Percentiles rank a stretch among this genome's conserved stretches.
These are phyloP conservation scores for Hericium erinaceus DNA, from an alignment of 768 basidiomycete species.

Conservation along the genomic window DNA sequence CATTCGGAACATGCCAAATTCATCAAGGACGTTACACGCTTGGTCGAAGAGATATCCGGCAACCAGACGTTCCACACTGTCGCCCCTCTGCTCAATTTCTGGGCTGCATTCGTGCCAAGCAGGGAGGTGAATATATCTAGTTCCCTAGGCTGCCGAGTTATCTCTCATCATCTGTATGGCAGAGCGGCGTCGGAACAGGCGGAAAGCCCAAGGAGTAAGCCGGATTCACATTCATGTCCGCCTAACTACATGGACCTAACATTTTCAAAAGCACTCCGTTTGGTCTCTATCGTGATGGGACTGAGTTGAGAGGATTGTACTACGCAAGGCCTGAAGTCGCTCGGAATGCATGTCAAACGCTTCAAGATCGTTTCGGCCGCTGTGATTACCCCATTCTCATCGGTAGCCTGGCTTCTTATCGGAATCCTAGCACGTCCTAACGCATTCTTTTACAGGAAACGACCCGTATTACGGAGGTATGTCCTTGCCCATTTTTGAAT, in stretches of 20 bases:
- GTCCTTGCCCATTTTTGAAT: conserved; percentile 8
- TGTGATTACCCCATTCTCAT: conserved; percentile 73
- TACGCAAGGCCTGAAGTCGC: conserved; percentile 61
- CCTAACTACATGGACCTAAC: not conserved
- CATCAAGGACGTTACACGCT: conserved; percentile 50
- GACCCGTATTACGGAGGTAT: conserved; percentile 73
- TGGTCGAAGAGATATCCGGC: conserved; percentile 59
- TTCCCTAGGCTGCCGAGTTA: not conserved
- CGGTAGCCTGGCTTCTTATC: conserved; percentile 29
- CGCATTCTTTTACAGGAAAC: conserved; percentile 39
- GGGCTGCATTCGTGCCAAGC: conserved; percentile 73
- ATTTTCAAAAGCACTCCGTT: conserved; percentile 47
- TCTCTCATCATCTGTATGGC: not conserved
- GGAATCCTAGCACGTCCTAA: not conserved
- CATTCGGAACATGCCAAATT: conserved; percentile 51
- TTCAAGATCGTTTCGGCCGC: conserved; percentile 33
- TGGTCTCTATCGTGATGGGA: conserved; percentile 71
- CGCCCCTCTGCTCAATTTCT: conserved; percentile 68
- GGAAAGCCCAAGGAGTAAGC: conserved; percentile 59
- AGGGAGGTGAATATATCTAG: conserved; percentile 38
- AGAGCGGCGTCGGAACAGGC: conserved; percentile 67
- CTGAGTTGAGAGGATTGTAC: conserved; percentile 66
- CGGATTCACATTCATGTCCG: not conserved
- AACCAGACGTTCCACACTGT: conserved; percentile 76
- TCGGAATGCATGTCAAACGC: conserved; percentile 53